Percentiles rank a stretch among this genome's conserved stretches.
Evolutionary conservation across 192 early-diverging fungal species (phyloP).

Genomic region (Chytriomyces hyalinus): DNA sequence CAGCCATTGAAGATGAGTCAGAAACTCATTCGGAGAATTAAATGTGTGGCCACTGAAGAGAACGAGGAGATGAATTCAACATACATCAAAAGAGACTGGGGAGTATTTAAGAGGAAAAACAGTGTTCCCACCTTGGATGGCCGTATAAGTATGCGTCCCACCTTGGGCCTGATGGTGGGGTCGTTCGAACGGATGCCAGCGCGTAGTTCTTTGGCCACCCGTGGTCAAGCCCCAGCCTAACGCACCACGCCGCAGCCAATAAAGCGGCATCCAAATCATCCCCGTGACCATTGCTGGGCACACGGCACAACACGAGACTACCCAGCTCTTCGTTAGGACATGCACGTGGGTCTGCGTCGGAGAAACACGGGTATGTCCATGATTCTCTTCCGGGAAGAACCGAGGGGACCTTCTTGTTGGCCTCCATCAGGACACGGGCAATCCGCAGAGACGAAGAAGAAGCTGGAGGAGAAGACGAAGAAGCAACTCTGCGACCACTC

Average conservation of each 20-base stretch:
- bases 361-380: background rate
- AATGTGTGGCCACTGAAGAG: background rate
- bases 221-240: constrained; percentile 9
- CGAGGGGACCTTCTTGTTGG: background rate
- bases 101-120: background rate
- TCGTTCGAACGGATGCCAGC: background rate
- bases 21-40: constrained; percentile 33
- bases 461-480: background rate
- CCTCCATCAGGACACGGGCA: background rate
- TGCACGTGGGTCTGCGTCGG: background rate
- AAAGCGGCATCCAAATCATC: constrained; percentile 18
- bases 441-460: background rate
- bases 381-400: too few relatives aligned
- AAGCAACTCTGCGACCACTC: background rate
- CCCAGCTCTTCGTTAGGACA: background rate
- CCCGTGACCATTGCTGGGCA: background rate
- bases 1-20: constrained; percentile 25
- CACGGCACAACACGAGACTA: constrained; percentile 17
- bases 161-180: background rate
- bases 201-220: constrained; percentile 18
- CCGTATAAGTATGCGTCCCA: constrained; percentile 33
- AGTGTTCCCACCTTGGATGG: constrained; percentile 7
- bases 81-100: background rate
- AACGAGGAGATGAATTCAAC: background rate
- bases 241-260: constrained; percentile 11